These are phyloP conservation scores for Colletotrichum sublineola DNA, from an alignment of 2,329 filamentous ascomycete genomes.

Conservation along the genomic window DNA sequence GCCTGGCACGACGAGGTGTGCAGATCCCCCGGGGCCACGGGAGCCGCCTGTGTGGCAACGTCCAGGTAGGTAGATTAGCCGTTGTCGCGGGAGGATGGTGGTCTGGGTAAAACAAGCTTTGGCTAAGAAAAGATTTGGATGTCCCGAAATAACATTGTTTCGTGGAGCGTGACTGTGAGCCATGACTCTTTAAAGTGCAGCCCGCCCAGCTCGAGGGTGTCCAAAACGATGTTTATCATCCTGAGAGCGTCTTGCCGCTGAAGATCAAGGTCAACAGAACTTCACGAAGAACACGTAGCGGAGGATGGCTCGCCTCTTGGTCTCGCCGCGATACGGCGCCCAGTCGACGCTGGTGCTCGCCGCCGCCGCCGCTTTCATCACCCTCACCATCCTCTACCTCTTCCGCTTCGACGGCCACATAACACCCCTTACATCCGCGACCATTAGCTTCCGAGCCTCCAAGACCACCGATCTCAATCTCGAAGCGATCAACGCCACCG, in stretches of 20 bases:
- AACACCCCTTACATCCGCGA: slow-evolving; percentile 18
- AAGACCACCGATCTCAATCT: slow-evolving; percentile 23
- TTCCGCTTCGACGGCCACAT: slow-evolving; percentile 30
- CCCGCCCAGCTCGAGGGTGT: background rate
- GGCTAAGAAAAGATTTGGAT: background rate
- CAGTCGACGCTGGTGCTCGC: slow-evolving; percentile 24
- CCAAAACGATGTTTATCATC: no score
- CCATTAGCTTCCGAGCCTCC: slow-evolving; percentile 29
- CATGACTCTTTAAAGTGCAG: slow-evolving; percentile 11
- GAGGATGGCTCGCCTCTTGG: slow-evolving; percentile 32
- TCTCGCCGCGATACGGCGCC: slow-evolving; percentile 26
- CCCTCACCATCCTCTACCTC: slow-evolving; percentile 19
- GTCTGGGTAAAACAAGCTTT: slow-evolving; percentile 26
- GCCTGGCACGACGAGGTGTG: slow-evolving; percentile 1
- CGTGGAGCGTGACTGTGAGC: background rate
- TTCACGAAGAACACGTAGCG: background rate
- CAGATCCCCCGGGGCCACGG: slow-evolving; percentile 11
- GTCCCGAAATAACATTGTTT: background rate
- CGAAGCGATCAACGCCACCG: slow-evolving; percentile 37
- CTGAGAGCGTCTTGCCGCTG: slow-evolving; percentile 9
- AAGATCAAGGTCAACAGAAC: background rate
- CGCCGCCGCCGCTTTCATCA: slow-evolving; percentile 28
- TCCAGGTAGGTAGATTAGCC: slow-evolving; percentile 30
- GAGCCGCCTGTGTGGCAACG: slow-evolving; percentile 10
- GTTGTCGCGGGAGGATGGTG: slow-evolving; percentile 1